A percentile compares a stretch with the other conserved stretches of the same genome.
phyloP scores from a whole-genome alignment of 306 rosid genomes.

The Fragaria nilgerrensis region DNA sequence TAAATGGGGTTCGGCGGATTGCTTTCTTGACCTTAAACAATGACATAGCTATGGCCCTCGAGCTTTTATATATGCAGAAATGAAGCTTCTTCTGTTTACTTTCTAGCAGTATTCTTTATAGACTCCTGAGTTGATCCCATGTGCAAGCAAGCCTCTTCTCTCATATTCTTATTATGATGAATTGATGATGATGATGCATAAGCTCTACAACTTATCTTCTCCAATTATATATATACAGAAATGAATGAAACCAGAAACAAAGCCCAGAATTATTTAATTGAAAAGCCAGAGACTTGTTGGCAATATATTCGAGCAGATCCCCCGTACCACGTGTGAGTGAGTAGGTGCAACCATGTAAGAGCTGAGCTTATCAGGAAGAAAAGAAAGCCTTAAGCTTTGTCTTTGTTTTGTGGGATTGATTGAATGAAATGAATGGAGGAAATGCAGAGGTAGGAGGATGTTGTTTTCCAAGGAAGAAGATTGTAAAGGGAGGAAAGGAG shows the following conservation, averaged over 20 bases:
- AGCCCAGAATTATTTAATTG: not conserved
- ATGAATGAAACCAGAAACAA: not conserved
- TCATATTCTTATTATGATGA: not conserved
- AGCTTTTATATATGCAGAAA: not conserved
- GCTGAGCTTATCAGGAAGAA: not conserved
- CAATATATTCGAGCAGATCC: not conserved
- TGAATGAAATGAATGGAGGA: conserved; percentile 17
- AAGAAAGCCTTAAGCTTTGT: not conserved
- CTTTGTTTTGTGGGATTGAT: not conserved
- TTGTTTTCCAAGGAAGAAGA: conserved; percentile 34
- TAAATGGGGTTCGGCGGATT: not conserved
- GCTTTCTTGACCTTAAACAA: not conserved
- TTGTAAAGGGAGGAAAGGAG: conserved; percentile 8
- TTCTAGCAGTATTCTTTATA: not conserved
- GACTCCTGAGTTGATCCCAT: not conserved
- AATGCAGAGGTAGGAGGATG: conserved; percentile 25
- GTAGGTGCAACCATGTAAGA: conserved; percentile 23
- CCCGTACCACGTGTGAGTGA: conserved; percentile 33
- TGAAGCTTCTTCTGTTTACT: not conserved
- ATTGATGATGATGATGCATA: conserved; percentile 10
- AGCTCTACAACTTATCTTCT: conserved; percentile 22
- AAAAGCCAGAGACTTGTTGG: not conserved
- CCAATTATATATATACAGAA: not conserved
- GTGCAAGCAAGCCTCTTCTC: conserved; percentile 4
- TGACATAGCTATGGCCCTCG: not conserved